phyloP scores from a whole-genome alignment of 495 filamentous ascomycete genomes.

The Tuber microsphaerosporum region DNA sequence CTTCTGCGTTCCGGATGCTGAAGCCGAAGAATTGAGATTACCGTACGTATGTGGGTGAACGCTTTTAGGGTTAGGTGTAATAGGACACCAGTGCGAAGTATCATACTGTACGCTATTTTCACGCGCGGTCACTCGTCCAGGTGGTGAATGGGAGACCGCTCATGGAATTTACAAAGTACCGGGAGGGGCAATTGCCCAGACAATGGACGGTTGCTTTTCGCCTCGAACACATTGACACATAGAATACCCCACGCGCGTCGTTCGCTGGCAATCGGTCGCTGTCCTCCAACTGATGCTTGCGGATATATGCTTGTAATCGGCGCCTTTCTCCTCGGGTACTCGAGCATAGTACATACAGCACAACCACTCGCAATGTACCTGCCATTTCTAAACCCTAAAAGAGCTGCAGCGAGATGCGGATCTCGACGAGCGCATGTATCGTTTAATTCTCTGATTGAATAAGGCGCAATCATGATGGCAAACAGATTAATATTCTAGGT shows the following conservation, averaged over 20 bases:
- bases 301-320: slow-evolving; percentile 3
- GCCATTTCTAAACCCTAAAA: not conserved
- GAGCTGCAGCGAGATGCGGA: slow-evolving; percentile 1
- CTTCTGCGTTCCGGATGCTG: not conserved
- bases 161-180: not conserved
- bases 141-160: not conserved
- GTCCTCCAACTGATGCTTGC: not conserved
- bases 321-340: not conserved
- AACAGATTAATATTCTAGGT: not conserved
- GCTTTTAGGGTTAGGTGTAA: not conserved
- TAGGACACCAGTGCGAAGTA: too few species aligned
- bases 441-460: not conserved
- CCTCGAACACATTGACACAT: not conserved
- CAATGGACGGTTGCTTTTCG: not conserved
- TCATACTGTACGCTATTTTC: not conserved
- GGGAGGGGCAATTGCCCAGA: not conserved
- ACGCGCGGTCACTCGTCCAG: not conserved
- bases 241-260: slow-evolving; percentile 2
- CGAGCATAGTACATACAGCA: not conserved
- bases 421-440: not conserved
- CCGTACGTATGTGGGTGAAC: not conserved
- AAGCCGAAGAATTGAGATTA: not conserved
- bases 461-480: not conserved
- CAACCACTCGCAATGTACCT: not conserved
- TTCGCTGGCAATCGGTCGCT: not conserved